A percentile compares a stretch with the other conserved stretches of the same genome.
Conservation (phyloP, 1,139 yeast species). For the Geotrichum phurueaensis region DNA sequence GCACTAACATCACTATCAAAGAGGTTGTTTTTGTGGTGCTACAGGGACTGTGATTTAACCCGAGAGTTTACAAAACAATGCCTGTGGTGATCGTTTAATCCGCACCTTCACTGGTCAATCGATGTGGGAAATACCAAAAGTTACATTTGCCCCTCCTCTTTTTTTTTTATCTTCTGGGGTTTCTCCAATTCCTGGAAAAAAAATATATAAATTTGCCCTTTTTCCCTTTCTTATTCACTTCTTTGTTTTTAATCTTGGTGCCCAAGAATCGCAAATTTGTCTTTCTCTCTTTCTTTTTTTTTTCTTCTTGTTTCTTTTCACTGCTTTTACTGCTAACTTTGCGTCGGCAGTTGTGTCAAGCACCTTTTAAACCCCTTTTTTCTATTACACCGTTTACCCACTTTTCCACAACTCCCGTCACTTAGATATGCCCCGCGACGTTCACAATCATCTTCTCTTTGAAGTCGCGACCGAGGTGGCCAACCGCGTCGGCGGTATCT, state of each 20-base stretch:
- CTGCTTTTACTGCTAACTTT: background rate
- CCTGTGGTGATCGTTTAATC: background rate
- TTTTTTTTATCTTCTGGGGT: background rate
- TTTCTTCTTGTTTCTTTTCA: background rate
- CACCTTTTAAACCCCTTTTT: background rate
- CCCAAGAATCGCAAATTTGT: background rate
- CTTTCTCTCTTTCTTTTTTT: background rate
- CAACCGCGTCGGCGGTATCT: conserved; percentile 95
- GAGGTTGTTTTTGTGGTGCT: no score
- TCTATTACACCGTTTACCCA: conserved; percentile 8
- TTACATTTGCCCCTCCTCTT: background rate
- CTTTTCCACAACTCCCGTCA: background rate
- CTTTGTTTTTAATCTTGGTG: background rate
- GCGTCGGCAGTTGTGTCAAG: background rate
- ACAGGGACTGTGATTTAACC: no score
- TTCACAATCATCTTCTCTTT: conserved; percentile 74
- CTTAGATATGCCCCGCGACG: conserved; percentile 33
- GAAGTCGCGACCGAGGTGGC: conserved; percentile 98
- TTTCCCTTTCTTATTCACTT: background rate
- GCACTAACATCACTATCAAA: no score
- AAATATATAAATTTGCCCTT: background rate
- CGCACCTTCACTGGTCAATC: background rate
- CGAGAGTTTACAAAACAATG: background rate
- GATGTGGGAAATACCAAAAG: background rate
- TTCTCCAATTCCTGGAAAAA: background rate